These are phyloP conservation scores for Venturia oleaginea DNA, from an alignment of 2,329 filamentous ascomycete species.

Conservation along the genomic window DNA sequence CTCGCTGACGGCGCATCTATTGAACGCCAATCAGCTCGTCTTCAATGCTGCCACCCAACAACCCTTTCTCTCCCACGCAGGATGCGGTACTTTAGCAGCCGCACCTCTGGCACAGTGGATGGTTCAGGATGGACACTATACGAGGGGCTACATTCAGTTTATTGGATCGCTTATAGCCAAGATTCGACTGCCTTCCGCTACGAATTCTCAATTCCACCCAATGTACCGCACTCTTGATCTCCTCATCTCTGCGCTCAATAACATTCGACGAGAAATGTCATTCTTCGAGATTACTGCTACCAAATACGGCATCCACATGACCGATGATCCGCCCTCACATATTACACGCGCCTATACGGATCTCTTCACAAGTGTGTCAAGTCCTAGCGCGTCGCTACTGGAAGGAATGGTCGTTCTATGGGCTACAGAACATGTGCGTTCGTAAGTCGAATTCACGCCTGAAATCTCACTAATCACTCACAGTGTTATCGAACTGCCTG, in stretches of 20 bases:
- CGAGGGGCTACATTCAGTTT: conserved; percentile 60
- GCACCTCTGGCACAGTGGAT: conserved; percentile 55
- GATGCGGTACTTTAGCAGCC: conserved; percentile 51
- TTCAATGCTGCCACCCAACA: conserved; percentile 54
- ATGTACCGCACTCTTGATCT: conserved; percentile 52
- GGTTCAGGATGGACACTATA: conserved; percentile 62
- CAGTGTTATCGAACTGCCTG: conserved; percentile 40
- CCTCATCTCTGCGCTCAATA: conserved; percentile 55
- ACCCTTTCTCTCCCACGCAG: conserved; percentile 57
- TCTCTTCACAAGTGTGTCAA: conserved; percentile 49
- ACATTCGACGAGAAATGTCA: conserved; percentile 56
- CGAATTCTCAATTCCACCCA: conserved; percentile 35
- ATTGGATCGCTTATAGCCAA: conserved; percentile 56
- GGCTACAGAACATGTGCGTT: conserved; percentile 57
- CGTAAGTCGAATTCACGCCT: neutral
- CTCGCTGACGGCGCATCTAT: conserved; percentile 50
- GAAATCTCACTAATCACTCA: neutral
- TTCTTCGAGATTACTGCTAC: conserved; percentile 58
- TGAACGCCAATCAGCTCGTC: conserved; percentile 37
- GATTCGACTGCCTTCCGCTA: conserved; percentile 44
- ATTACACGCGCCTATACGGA: conserved; percentile 49
- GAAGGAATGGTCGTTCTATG: conserved; percentile 67
- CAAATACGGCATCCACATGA: conserved; percentile 49
- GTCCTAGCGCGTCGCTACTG: conserved; percentile 44
- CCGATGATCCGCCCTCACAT: conserved; percentile 33